Evolutionary conservation across 2,329 filamentous ascomycete genomes (phyloP), one percentile per base, ranked within the genome.

Genomic region (Aspergillus hiratsukae): DNA sequence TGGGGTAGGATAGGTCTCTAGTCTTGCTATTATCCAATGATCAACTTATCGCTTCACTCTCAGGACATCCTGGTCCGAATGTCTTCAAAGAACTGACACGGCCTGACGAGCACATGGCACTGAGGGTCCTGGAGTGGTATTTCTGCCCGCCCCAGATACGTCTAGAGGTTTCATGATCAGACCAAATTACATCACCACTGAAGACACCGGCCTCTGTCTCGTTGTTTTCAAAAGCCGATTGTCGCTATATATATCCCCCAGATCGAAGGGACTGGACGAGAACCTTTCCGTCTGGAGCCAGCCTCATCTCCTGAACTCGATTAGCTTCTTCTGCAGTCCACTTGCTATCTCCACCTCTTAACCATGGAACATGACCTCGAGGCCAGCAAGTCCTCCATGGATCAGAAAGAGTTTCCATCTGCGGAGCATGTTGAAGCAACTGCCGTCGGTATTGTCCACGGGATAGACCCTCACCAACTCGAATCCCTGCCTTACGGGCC

Each of bases 401-500:
- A 37, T 37, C 14, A 14, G 31, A 37, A 37, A 17, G 31, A 37
- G 31, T 37, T 37, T 14, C 31, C 31, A 37, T 17, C 31, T 14
- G 14, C 31, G 31, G 31, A 37, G 7, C 31, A 37, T 37, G 31
- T 37, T 14, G 31, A 37, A 37, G 31, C 14, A 37, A 7, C 5
- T 37, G 14, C 31, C 14, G 31, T 37, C 14, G 31, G 31, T 37
- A n/a, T 37, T 14, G 31, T 37, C 17, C 31, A 7, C 7, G 31
- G 14, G 5, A 5, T 37, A 17, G 31, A 37, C 31, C 31, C 31
- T 37, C 31, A 7, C 14, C 31, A 17, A 7, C 31, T 37, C 14
- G 31, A 37, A 37, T 37, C 14, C 14, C 31, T 37, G 31, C 14
- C 31, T 37, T 74, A 74, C 51, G 72, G 70, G 14, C 58, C 56